These are phyloP conservation scores for Lyophyllum atratum DNA, from an alignment of 768 basidiomycete species.

Conservation along the genomic window DNA sequence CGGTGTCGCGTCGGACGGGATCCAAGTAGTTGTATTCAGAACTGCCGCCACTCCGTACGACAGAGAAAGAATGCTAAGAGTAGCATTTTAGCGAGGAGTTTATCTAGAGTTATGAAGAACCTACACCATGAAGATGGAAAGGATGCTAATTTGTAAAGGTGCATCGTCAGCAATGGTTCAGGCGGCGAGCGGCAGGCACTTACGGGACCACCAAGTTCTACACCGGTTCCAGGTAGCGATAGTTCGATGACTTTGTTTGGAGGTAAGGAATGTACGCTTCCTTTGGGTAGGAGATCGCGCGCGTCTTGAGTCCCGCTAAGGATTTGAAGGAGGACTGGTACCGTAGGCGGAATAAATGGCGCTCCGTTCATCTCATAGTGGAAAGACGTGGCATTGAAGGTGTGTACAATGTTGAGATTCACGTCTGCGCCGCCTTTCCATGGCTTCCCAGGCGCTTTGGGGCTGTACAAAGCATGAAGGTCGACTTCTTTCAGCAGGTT, in stretches of 20 bases:
- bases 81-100: neutral
- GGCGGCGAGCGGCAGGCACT: slow-evolving; percentile 25
- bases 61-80: slow-evolving; percentile 33
- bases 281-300: slow-evolving; percentile 39
- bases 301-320: slow-evolving; percentile 43
- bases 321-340: slow-evolving; percentile 48
- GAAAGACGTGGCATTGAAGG: slow-evolving; percentile 11
- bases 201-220: slow-evolving; percentile 30
- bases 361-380: slow-evolving; percentile 31
- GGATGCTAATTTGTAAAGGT: slow-evolving; percentile 10
- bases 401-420: slow-evolving; percentile 34
- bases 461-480: slow-evolving; percentile 31
- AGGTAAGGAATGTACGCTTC: slow-evolving; percentile 45
- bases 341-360: slow-evolving; percentile 35
- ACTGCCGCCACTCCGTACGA: slow-evolving; percentile 35
- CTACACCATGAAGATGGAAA: slow-evolving; percentile 16
- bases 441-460: slow-evolving; percentile 31
- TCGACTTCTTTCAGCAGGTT: slow-evolving; percentile 19
- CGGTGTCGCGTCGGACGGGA: slow-evolving; percentile 51
- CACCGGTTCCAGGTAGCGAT: slow-evolving; percentile 36
- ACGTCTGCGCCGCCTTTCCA: slow-evolving; percentile 42
- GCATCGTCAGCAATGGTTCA: neutral
- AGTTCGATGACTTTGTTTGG: slow-evolving; percentile 49
- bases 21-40: slow-evolving; percentile 24
- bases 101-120: neutral